Base-by-base conservation (phyloP, 306 rosid species). In the Hylodesmum podocarpum region DNA sequence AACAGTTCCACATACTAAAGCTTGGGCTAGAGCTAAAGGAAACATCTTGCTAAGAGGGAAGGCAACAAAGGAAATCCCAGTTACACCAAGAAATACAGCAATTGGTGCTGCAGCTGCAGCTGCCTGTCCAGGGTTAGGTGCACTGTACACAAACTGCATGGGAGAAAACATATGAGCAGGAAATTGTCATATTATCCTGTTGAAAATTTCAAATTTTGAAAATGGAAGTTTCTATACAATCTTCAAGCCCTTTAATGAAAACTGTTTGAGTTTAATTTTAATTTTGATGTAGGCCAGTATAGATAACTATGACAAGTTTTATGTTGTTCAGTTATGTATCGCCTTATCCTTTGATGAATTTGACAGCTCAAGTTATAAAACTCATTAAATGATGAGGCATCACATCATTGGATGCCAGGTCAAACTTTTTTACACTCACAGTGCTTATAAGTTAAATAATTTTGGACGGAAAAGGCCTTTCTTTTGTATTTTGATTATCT, bases 21-120 rank as follows among this genome's bases (percentile, higher is more conserved):
- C 96, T 82, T 84, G 93, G 66, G 79, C 86, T 55, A 87, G 40
- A 63, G 94, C 90, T 69, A 86, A 55, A 43, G 89, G 82, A 29
- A 88, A 28, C 46, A 4, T 87, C 79, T 89, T 83, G 87, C 97
- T 89, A 19, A 88, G 89, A 18, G 99, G 99, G 61, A 92, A 84
- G 34, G 91, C 97, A 7, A 85, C 80, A 57, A 85, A 92, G 24
- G 93, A 95, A 76, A 95, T 95, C 55, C 88, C 92, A 0, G 88
- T 92, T 37, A 91, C 90, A 6, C 97, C 94, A 9, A 91, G 22
- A 66, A 95, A 80, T 22, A 95, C 97, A 29, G 97, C 96, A 54
- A 95, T 76, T 10, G 99, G 99, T 49, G 99, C 97, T 14, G 99
- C 93, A 4, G 97, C 88, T 4, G 99, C 97, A 6, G 99, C 97